phyloP scores from a whole-genome alignment of 2,329 filamentous ascomycete genomes.

The Calonectria hongkongensis region DNA sequence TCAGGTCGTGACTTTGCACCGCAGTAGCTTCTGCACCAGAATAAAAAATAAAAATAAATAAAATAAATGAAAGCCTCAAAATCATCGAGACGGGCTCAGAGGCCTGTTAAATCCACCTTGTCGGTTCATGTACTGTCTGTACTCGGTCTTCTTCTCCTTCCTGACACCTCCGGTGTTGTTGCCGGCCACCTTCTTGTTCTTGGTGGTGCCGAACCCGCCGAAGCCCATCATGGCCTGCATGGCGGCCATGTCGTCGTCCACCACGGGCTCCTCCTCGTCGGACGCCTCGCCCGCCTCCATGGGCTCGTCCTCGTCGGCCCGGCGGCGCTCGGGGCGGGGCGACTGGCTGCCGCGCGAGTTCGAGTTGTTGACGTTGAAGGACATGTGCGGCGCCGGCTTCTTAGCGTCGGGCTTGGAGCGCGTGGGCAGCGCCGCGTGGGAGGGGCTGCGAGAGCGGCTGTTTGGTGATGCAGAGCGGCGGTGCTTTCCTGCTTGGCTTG shows the following conservation, averaged over 20 bases:
- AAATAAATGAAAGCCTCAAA: not conserved
- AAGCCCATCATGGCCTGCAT: slow-evolving; percentile 96
- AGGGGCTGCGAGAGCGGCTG: slow-evolving; percentile 48
- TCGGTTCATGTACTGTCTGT: slow-evolving; percentile 97
- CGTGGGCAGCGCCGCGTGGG: slow-evolving; percentile 57
- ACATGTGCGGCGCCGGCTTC: slow-evolving; percentile 54
- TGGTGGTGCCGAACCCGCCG: slow-evolving; percentile 87
- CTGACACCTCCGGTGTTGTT: slow-evolving; percentile 89
- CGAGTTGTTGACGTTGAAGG: slow-evolving; percentile 56
- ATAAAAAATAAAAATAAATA: no score
- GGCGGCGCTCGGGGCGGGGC: slow-evolving; percentile 43
- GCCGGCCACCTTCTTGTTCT: slow-evolving; percentile 90
- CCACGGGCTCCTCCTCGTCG: slow-evolving; percentile 61
- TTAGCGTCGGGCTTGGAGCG: slow-evolving; percentile 56
- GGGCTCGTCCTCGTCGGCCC: slow-evolving; percentile 46
- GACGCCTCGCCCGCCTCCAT: slow-evolving; percentile 57
- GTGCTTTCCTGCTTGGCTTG: slow-evolving; percentile 49
- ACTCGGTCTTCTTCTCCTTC: slow-evolving; percentile 96
- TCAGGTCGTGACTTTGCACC: slow-evolving; percentile 24
- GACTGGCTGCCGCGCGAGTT: slow-evolving; percentile 53
- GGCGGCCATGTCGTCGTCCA: slow-evolving; percentile 80
- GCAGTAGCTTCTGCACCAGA: not conserved
- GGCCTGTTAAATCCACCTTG: slow-evolving; percentile 88
- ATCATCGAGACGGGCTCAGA: slow-evolving; percentile 74
- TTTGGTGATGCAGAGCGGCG: slow-evolving; percentile 63